Base-by-base conservation (phyloP, 2,329 filamentous ascomycete genomes). In the Hypoxylon sp. region DNA sequence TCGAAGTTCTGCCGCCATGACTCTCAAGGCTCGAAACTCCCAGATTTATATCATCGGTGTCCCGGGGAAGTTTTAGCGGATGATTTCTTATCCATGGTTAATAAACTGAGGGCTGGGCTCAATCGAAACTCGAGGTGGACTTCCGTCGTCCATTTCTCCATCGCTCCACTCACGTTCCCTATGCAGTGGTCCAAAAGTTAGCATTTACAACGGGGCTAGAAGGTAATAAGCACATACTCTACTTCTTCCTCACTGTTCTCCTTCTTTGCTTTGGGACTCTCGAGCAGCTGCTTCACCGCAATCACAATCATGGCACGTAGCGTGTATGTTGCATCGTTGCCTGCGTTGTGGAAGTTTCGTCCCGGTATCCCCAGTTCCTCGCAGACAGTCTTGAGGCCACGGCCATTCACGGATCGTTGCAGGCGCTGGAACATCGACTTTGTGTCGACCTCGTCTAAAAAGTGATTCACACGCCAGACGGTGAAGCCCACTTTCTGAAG, bases 241-340 rank as follows among this genome's bases (percentile, higher is more conserved):
- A 7, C 17, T 31, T 44, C 32, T 9, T 25, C 25, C 7, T 35
- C 12, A 3, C 36, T 25, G 6, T 45, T 31, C 8, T 57, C 32
- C n/a, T 31, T 53, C 26, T 29, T 19, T 7, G 19, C 21, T 5
- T 41, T 43, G 1, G 37, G 37, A 4, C 45, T 52, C 6, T 59
- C 51, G 6, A 50, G 36, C 36, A 54, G 66, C 56, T 54, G 57
- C 70, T 32, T 71, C 66, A 60, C 83, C 26, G 77, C 78, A 52
- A 90, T 80, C 4, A 75, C 82, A 5, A 96, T 69, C 77, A 94
- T 81, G 5, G 84, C 87, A 55, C 87, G 84, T 56, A 96, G 71
- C 0, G 90, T 93, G 67, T 88, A 94, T 1, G 85, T 80, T 0
- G 91, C 91, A 67, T 96, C 91, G 59, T 96, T 96, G 1, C 91